A percentile compares a stretch with the other conserved stretches of the same genome.
Conservation (phyloP, 371 early-diverging fungal species). For the Apophysomyces ossiformis region DNA sequence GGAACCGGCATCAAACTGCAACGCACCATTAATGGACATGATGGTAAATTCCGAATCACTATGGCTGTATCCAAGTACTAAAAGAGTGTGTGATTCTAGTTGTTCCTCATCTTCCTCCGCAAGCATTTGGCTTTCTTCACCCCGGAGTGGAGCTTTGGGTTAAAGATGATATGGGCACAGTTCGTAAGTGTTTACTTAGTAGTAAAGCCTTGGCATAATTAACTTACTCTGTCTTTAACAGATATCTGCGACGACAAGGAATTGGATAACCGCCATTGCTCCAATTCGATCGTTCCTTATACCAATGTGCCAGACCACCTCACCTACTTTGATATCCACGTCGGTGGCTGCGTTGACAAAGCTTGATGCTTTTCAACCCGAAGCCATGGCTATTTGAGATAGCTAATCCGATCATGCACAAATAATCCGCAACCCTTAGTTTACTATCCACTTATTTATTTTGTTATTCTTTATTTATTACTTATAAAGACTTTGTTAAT, state of each 20-base stretch:
- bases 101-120: constrained; percentile 21
- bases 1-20: constrained; percentile 22
- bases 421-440: no score
- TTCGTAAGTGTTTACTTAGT: neutral
- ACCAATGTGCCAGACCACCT: constrained; percentile 21
- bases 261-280: constrained; percentile 11
- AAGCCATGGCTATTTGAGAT: no score
- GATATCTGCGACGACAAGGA: constrained; percentile 22
- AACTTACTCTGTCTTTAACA: neutral
- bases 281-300: constrained; percentile 15
- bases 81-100: neutral
- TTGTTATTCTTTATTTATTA: no score
- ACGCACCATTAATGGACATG: constrained; percentile 25
- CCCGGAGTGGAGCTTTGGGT: constrained; percentile 30
- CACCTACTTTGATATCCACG: constrained; percentile 12
- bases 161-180: neutral
- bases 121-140: constrained; percentile 22
- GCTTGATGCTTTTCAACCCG: neutral
- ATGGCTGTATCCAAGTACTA: neutral
- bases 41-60: constrained; percentile 11
- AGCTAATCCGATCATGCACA: no score
- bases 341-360: constrained; percentile 3
- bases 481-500: no score
- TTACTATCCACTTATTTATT: no score
- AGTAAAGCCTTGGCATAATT: neutral